These are phyloP conservation scores for Solanum tarapatanum DNA, from an alignment of 257 asterid species.

Conservation along the genomic window DNA sequence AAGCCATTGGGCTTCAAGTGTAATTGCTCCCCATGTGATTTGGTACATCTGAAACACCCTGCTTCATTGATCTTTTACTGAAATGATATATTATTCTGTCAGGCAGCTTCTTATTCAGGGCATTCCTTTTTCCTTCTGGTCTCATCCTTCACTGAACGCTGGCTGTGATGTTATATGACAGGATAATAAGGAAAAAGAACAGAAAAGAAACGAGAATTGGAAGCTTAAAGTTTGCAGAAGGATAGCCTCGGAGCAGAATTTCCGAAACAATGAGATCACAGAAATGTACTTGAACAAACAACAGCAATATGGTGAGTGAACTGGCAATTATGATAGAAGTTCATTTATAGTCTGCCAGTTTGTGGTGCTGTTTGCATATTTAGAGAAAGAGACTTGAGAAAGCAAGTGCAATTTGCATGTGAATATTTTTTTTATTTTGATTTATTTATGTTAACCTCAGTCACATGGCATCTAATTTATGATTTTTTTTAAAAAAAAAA, in stretches of 20 bases:
- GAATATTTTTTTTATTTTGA: neutral
- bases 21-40: slow-evolving; percentile 53
- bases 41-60: slow-evolving; percentile 26
- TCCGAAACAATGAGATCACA: slow-evolving; percentile 59
- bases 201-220: slow-evolving; percentile 55
- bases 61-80: neutral
- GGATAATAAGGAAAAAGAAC: slow-evolving; percentile 58
- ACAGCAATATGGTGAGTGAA: slow-evolving; percentile 40
- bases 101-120: neutral
- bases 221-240: slow-evolving; percentile 50
- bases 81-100: neutral
- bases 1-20: slow-evolving; percentile 71
- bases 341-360: neutral
- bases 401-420: neutral
- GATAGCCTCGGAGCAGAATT: slow-evolving; percentile 53
- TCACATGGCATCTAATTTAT: neutral
- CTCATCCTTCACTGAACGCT: neutral
- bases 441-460: neutral
- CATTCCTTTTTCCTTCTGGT: slow-evolving; percentile 7
- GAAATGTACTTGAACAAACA: slow-evolving; percentile 49
- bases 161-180: slow-evolving; percentile 17
- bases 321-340: neutral
- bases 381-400: neutral
- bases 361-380: neutral
- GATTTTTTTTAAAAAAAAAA: neutral